These are phyloP conservation scores for Sclerotinia subarctica DNA, from an alignment of 2,329 filamentous ascomycete genomes.

Conservation along the genomic window DNA sequence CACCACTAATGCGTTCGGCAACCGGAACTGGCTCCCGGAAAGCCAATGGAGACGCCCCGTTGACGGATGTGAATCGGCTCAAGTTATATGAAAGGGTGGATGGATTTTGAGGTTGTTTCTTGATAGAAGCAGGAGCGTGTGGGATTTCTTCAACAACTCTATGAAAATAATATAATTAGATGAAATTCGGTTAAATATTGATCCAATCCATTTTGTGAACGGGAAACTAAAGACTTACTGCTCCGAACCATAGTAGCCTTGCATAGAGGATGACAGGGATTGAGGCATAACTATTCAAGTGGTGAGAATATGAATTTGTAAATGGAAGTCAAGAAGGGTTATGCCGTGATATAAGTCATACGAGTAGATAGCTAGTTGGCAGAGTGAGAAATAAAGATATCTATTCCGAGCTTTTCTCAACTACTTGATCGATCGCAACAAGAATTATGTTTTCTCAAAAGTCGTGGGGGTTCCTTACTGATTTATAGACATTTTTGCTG, in stretches of 20 bases:
- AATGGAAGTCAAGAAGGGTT: background rate
- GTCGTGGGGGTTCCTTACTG: background rate
- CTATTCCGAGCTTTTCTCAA: background rate
- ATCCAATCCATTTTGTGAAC: background rate
- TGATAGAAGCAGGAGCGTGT: background rate
- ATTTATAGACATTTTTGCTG: constrained; percentile 4
- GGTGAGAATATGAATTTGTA: background rate
- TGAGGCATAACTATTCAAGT: constrained; percentile 8
- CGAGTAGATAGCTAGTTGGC: background rate
- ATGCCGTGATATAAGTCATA: background rate
- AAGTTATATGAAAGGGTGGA: background rate
- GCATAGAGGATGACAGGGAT: constrained; percentile 19
- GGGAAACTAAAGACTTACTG: constrained; percentile 11
- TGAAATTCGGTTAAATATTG: constrained; percentile 1
- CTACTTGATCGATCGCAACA: background rate
- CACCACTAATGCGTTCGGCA: constrained; percentile 1
- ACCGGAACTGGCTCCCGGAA: constrained; percentile 12
- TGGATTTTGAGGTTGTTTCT: background rate
- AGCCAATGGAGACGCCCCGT: constrained; percentile 1
- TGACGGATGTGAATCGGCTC: background rate
- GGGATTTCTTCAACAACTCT: background rate
- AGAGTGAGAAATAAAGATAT: background rate
- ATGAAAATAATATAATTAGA: background rate
- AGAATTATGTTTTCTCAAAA: background rate
- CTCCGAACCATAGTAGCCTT: constrained; percentile 16